Conservation (phyloP, 306 rosid species). For the Hippophae rhamnoides region DNA sequence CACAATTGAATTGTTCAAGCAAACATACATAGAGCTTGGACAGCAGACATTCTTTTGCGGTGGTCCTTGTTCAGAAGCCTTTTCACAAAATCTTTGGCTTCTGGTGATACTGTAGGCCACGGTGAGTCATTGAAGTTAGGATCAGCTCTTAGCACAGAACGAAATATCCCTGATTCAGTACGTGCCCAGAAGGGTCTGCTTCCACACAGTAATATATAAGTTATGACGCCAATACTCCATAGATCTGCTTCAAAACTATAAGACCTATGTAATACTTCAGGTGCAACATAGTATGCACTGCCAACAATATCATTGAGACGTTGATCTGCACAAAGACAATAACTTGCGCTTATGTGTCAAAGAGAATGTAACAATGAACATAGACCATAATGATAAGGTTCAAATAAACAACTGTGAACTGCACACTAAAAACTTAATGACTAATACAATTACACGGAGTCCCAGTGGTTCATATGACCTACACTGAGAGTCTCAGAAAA, state of each 20-base stretch:
- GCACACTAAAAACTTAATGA: background rate
- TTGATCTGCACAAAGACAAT: slow-evolving; percentile 55
- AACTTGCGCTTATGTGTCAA: slow-evolving; percentile 10
- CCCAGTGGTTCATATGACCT: background rate
- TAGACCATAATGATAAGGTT: no score
- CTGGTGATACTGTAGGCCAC: slow-evolving; percentile 86
- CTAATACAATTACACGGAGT: background rate
- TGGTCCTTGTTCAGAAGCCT: slow-evolving; percentile 93
- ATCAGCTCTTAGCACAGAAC: slow-evolving; percentile 83
- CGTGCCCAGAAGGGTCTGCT: slow-evolving; percentile 98
- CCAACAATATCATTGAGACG: slow-evolving; percentile 95
- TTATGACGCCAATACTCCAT: slow-evolving; percentile 95
- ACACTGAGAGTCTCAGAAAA: no score
- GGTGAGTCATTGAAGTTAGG: slow-evolving; percentile 90
- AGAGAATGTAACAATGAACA: no score
- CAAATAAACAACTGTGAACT: background rate
- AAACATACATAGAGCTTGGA: slow-evolving; percentile 75
- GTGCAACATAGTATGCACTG: slow-evolving; percentile 96
- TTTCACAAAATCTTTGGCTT: slow-evolving; percentile 88
- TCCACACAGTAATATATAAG: slow-evolving; percentile 85
- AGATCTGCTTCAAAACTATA: slow-evolving; percentile 82
- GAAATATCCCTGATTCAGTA: slow-evolving; percentile 94
- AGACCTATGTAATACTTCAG: slow-evolving; percentile 94
- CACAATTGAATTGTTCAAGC: background rate
- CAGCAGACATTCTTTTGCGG: slow-evolving; percentile 93